Evolutionary conservation across 2,329 filamentous ascomycete species (phyloP).

Genomic region (Sporothrix curviconia): DNA sequence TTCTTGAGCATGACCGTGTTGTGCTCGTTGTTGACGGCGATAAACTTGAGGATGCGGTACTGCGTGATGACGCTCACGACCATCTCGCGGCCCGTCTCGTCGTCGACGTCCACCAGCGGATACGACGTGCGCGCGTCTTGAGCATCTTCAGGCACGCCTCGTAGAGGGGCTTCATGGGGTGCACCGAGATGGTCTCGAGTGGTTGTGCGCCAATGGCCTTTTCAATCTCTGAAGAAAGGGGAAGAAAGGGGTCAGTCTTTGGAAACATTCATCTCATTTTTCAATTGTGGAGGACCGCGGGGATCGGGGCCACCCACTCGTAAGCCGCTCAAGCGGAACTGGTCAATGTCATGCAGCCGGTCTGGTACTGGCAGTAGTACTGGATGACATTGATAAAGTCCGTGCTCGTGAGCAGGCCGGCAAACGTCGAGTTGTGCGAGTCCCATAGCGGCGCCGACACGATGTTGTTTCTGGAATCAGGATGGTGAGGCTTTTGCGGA

Average conservation of each 20-base stretch:
- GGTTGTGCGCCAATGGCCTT: constrained; percentile 84
- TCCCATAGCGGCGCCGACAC: constrained; percentile 98
- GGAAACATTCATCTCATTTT: too few relatives aligned
- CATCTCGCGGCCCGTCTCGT: constrained; percentile 85
- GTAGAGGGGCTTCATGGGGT: constrained; percentile 83
- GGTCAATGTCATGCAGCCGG: constrained; percentile 80
- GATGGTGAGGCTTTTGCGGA: constrained; percentile 95
- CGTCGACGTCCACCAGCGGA: constrained; percentile 87
- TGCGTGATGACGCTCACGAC: constrained; percentile 97
- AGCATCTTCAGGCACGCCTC: constrained; percentile 95
- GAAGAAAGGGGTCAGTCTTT: not conserved
- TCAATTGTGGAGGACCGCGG: too few relatives aligned
- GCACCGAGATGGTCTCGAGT: constrained; percentile 92
- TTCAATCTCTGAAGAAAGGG: constrained; percentile 67
- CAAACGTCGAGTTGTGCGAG: constrained; percentile 85
- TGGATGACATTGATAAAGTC: constrained; percentile 99
- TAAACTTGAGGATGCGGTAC: constrained; percentile 97
- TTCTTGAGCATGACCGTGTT: constrained; percentile 87
- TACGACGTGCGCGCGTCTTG: constrained; percentile 83
- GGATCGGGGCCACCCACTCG: constrained; percentile 51
- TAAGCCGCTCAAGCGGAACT: constrained; percentile 86
- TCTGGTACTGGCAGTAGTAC: constrained; percentile 98
- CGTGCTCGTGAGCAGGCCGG: constrained; percentile 86
- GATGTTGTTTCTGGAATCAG: constrained; percentile 95
- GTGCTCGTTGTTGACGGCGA: constrained; percentile 82